Base-by-base conservation (phyloP, 441 rosid species). In the Corymbia citriodora region DNA sequence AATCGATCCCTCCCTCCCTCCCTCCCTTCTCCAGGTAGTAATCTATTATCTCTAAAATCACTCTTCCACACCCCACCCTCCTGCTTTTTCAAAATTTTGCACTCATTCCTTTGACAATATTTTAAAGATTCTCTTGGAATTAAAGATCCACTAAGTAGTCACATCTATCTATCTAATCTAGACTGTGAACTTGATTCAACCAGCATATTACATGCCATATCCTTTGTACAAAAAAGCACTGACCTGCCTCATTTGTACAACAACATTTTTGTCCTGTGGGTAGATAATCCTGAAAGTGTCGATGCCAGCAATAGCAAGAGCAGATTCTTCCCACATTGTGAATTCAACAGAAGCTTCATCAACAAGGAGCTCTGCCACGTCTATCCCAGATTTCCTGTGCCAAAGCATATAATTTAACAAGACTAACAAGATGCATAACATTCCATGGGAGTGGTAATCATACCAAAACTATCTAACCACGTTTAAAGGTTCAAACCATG, bases 311-410 rank as follows among this genome's bases (percentile, higher is more conserved):
- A 83, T 81, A 87, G 96, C 87, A 85, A 94, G 91, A 87, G 95
- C 95, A 89, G 94, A 93, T 90, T 95, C 96, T 91, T 95, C 95
- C 95, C 97, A 94, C 87, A 96, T 91, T 91, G 96, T 95, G 93
- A 96, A 95, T 88, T 96, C 97, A 88, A 96, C 91, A 92, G 92
- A 89, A 48, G 93, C 91, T 82, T 93, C 95, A 89, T 93, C 92
- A 89, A 98, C 92, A 87, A 93, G 91, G 93, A 98, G 91, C 92
- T 93, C 92, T 48, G 97, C 94, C 89, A 94, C 92, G 86, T 94
- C 95, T 93, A 93, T 91, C 91, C 93, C 87, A 65, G 93, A 94
- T 89, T 89, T 92, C 94, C 99, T 98, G 93, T 86, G 31, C 19
- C 68, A 55, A 87, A 87, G 65, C 65, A 57, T 54, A 57, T 87